Base-by-base conservation (phyloP, 306 rosid species). In the Medicago lupulina region DNA sequence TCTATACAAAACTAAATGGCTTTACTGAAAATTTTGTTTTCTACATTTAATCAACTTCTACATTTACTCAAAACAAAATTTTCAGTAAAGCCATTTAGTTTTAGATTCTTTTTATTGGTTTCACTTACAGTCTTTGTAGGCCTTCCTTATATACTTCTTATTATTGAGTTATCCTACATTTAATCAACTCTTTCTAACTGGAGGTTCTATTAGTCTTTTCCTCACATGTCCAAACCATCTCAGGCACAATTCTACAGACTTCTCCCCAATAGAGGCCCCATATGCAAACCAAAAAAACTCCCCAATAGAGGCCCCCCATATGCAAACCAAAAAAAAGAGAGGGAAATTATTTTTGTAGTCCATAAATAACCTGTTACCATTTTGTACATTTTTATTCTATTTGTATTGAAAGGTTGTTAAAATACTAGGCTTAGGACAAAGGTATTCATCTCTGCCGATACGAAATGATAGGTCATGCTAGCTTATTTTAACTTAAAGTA, bases 351-450 rank as follows among this genome's bases (percentile, higher is more conserved):
- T 78, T 9, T 60, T 59, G 44, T 73, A 19, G 28, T 53, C 34
- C 40, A 71, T 34, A 51, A 34, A 43, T 69, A 14, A 44, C 54
- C 16, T 67, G 14, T 21, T 38, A 54, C 50, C 34, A 14, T 51
- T 39, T 73, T 40, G 8, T 25, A 44, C 64, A 36, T 64, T 71
- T 77, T 77, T 38, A 71, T 82, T 68, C 54, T 47, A 57, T 67
- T 70, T 46, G 15, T 63, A 19, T 38, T 47, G 5, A 60, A 71
- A 61, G 49, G 41, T 15, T 46, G 19, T 60, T 82, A 57, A 82
- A 63, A 44, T 38, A 70, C 53, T 59, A 63, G 13, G 25, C 46
- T 63, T 58, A 57, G 55, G 44, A 39, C 53, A 17, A 31, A 31
- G 25, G 67, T 79, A 34, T 38, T 55, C 70, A 15, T 83, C 43